phyloP scores from a whole-genome alignment of 345 rosid genomes.

The Rhodomyrtus tomentosa region DNA sequence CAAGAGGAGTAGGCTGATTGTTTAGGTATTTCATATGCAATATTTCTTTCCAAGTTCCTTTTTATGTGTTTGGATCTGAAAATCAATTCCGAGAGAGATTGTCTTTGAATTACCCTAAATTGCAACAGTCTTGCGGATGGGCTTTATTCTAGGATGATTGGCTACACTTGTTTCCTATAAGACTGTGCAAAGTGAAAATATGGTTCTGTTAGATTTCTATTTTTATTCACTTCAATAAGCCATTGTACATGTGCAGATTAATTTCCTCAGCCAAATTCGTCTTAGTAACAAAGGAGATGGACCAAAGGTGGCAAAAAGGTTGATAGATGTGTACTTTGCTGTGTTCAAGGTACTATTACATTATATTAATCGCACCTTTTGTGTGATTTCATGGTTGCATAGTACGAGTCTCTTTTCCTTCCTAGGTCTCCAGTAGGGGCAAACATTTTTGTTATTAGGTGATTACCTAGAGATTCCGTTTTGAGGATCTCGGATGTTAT shows the following conservation, averaged over 20 bases:
- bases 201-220: neutral
- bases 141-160: neutral
- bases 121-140: neutral
- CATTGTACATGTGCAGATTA: constrained; percentile 43
- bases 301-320: constrained; percentile 76
- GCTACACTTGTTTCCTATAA: neutral
- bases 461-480: neutral
- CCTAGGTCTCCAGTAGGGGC: neutral
- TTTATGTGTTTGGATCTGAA: neutral
- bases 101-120: neutral
- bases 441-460: neutral
- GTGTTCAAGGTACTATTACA: constrained; percentile 60
- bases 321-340: constrained; percentile 91
- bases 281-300: constrained; percentile 80
- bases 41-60: neutral
- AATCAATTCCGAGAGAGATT: neutral
- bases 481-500: neutral
- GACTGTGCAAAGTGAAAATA: neutral
- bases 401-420: neutral
- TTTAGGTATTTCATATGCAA: neutral
- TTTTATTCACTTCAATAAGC: neutral
- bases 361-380: neutral
- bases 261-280: constrained; percentile 82
- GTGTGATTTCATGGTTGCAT: neutral
- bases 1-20: neutral